Percentiles rank a stretch among this genome's conserved stretches.
These are phyloP conservation scores for Paracorniculantispora psalliotae DNA, from an alignment of 2,329 filamentous ascomycete species.

Conservation along the genomic window DNA sequence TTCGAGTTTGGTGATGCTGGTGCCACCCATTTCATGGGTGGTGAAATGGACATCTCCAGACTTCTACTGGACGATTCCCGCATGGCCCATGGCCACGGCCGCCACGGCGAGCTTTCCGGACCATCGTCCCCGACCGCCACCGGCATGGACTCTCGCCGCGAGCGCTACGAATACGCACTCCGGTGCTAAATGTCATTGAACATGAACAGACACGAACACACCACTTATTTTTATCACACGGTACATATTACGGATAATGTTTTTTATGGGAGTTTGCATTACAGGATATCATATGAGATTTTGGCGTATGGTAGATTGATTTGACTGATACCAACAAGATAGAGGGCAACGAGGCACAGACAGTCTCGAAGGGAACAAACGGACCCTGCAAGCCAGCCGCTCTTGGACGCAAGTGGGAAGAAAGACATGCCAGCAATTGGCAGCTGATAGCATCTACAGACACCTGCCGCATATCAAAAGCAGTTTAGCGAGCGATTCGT, in stretches of 20 bases:
- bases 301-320: slow-evolving; percentile 10
- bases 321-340: slow-evolving; percentile 13
- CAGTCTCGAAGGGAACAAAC: slow-evolving; percentile 11
- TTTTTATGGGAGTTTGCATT: slow-evolving; percentile 14
- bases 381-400: slow-evolving; percentile 10
- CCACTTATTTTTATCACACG: slow-evolving; percentile 8
- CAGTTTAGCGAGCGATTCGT: slow-evolving; percentile 8
- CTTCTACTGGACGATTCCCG: slow-evolving; percentile 52
- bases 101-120: slow-evolving; percentile 24
- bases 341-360: slow-evolving; percentile 10
- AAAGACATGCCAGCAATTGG: not conserved
- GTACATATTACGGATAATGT: slow-evolving; percentile 1
- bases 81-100: slow-evolving; percentile 20
- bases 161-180: slow-evolving; percentile 17
- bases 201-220: not conserved
- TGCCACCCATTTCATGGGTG: slow-evolving; percentile 36
- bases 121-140: slow-evolving; percentile 21
- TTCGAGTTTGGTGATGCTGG: slow-evolving; percentile 43
- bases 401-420: not conserved
- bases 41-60: slow-evolving; percentile 59
- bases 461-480: slow-evolving; percentile 4
- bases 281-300: slow-evolving; percentile 10
- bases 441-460: slow-evolving; percentile 10
- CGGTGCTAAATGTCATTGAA: slow-evolving; percentile 15
- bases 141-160: slow-evolving; percentile 18